Base-by-base conservation (phyloP, 345 rosid genomes). In the Odontarrhena argentea region DNA sequence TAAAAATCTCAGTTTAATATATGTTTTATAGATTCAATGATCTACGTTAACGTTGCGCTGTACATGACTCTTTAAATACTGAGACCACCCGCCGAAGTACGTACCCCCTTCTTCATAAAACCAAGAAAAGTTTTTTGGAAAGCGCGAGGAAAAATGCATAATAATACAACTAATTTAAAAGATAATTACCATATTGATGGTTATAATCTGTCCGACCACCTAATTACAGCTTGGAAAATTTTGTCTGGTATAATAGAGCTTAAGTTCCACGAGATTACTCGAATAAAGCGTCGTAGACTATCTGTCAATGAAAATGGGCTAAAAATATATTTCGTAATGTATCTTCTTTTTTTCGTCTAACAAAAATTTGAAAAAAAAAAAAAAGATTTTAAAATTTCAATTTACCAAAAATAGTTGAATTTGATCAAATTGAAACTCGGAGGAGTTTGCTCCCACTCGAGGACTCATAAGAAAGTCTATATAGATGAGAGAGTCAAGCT, bases 231-330 rank as follows among this genome's bases (percentile, higher is more conserved):
- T 68, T 57, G 42, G 34, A 57, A 48, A 35, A 0, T n/a, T 34
- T 56, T 67, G 71, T 55, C 55, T 47, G 14, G 24, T 45, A 18
- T 18, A 56, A 28, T 48, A 56, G 48, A 46, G 11, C 40, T 44
- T 13, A 40, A 13, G 14, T 36, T 46, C 48, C 64, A 46, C 64
- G 56, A 56, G 30, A 14, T 67, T 1, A 25, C 40, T 46, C 2
- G 61, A 22, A 43, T 32, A 18, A 22, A 42, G 1, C 53, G 35
- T 54, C 9, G 24, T 65, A 18, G 60, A 51, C 42, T 60, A 34
- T 15, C 3, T 60, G 9, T 49, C 53, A 24, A 41, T 25, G 34
- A 40, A 40, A 22, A 40, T 60, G 56, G 48, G 5, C 22, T 18
- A 18, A 18, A 18, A 18, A 18, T 18, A 18, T 18, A 18, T 18